These are phyloP conservation scores for Aspergillus fumigatus DNA, from an alignment of 2,329 filamentous ascomycete species.

Conservation along the genomic window DNA sequence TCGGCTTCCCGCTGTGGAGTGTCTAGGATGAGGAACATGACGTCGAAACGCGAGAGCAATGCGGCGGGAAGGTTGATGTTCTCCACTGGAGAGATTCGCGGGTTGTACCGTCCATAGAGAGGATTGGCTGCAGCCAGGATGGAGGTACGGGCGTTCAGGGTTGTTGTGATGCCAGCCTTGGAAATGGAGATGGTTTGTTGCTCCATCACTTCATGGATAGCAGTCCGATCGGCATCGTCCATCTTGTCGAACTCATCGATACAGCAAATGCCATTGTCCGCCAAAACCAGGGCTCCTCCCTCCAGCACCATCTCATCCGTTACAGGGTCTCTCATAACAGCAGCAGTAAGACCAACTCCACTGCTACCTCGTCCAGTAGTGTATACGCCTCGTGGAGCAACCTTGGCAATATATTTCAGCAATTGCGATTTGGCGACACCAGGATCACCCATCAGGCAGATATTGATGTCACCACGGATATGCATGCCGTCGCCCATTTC, in stretches of 20 bases:
- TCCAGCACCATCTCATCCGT: conserved; percentile 76
- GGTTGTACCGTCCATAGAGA: conserved; percentile 96
- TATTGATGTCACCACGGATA: conserved; percentile 97
- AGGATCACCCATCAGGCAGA: conserved; percentile 98
- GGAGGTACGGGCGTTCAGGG: conserved; percentile 90
- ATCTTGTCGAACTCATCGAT: conserved; percentile 87
- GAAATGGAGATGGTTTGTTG: conserved; percentile 81
- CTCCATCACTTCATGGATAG: conserved; percentile 85
- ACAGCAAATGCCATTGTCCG: conserved; percentile 77
- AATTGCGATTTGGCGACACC: conserved; percentile 99
- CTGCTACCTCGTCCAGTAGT: conserved; percentile 78
- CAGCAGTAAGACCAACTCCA: conserved; percentile 75
- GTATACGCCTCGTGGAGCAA: conserved; percentile 86
- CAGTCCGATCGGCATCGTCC: conserved; percentile 72
- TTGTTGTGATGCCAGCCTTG: conserved; percentile 93
- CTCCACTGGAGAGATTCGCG: conserved; percentile 91
- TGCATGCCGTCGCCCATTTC: conserved; percentile 98
- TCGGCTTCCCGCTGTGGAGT: conserved; percentile 85
- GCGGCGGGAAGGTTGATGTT: conserved; percentile 99
- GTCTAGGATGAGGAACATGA: conserved; percentile 94
- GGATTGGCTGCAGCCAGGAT: conserved; percentile 96
- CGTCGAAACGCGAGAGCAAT: conserved; percentile 91
- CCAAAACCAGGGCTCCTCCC: conserved; percentile 72
- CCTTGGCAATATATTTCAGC: conserved; percentile 97
- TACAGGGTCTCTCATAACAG: conserved; percentile 75